Conservation (phyloP, 768 basidiomycete species). For the Gymnopilus dilepis region DNA sequence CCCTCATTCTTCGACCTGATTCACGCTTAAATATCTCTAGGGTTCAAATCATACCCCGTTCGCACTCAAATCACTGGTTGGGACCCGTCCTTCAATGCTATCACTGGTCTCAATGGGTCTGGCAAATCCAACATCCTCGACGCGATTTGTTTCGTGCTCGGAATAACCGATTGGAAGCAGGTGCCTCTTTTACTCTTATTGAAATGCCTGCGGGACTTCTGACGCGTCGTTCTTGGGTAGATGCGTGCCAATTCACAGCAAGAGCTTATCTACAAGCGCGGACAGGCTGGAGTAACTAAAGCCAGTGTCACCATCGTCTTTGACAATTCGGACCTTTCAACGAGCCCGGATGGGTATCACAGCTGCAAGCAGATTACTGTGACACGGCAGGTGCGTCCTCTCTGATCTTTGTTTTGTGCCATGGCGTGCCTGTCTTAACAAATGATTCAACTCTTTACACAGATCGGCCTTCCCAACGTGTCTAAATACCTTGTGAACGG, state of each 20-base stretch:
- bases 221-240: conserved; percentile 42
- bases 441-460: neutral
- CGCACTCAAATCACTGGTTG: conserved; percentile 95
- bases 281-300: conserved; percentile 95
- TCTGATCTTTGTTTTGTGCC: neutral
- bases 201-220: neutral
- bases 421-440: neutral
- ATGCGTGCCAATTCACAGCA: conserved; percentile 96
- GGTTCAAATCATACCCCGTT: conserved; percentile 98
- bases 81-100: conserved; percentile 98
- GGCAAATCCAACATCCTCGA: conserved; percentile 99
- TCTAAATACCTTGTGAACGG: conserved; percentile 97
- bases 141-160: conserved; percentile 98
- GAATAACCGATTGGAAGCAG: conserved; percentile 96
- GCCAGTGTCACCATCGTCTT: conserved; percentile 99
- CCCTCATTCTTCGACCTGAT: neutral
- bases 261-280: conserved; percentile 98
- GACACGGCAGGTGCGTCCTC: conserved; percentile 81
- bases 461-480: conserved; percentile 93
- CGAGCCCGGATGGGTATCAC: conserved; percentile 83
- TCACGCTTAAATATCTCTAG: conserved; percentile 40
- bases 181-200: conserved; percentile 41
- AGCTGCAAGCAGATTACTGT: conserved; percentile 90
- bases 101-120: conserved; percentile 94
- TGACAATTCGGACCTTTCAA: conserved; percentile 90